phyloP scores from a whole-genome alignment of 805 yeast genomes.

The Kodamaea sagamina region DNA sequence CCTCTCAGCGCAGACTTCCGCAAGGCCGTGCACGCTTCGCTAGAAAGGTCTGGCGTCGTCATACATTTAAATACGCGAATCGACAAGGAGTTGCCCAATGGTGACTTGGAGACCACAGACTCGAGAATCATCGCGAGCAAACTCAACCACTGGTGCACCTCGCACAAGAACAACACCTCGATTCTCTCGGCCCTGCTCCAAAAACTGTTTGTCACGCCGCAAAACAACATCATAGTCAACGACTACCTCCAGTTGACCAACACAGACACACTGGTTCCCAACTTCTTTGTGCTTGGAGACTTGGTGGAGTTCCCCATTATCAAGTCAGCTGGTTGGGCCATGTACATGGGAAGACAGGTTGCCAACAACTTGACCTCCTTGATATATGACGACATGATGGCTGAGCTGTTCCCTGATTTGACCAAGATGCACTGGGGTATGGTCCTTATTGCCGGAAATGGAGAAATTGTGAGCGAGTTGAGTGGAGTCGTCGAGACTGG shows the following conservation, averaged over 20 bases:
- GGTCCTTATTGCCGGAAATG: constrained; percentile 44
- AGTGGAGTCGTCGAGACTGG: constrained; percentile 37
- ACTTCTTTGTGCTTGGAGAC: constrained; percentile 42
- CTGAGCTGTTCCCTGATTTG: constrained; percentile 38
- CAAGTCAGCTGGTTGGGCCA: constrained; percentile 49
- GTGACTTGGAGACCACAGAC: constrained; percentile 27
- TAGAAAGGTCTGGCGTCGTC: constrained; percentile 30
- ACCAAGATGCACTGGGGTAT: constrained; percentile 40
- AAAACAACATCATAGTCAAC: constrained; percentile 36
- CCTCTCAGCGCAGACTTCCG: constrained; percentile 35
- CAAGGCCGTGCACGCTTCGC: constrained; percentile 26
- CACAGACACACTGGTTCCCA: constrained; percentile 19
- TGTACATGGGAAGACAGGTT: constrained; percentile 42
- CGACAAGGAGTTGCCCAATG: constrained; percentile 25
- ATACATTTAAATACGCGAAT: constrained; percentile 34
- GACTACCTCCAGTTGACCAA: constrained; percentile 36
- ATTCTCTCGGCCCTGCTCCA: constrained; percentile 25
- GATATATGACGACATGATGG: constrained; percentile 30
- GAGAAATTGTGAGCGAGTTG: constrained; percentile 39
- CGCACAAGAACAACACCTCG: constrained; percentile 34
- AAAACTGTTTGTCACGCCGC: constrained; percentile 25
- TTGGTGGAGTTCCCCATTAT: constrained; percentile 42
- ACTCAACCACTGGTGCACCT: constrained; percentile 40
- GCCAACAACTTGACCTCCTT: constrained; percentile 38
- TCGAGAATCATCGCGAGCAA: constrained; percentile 30